Evolutionary conservation across 371 early-diverging fungal species (phyloP).

Genomic region (Parasitella parasitica): DNA sequence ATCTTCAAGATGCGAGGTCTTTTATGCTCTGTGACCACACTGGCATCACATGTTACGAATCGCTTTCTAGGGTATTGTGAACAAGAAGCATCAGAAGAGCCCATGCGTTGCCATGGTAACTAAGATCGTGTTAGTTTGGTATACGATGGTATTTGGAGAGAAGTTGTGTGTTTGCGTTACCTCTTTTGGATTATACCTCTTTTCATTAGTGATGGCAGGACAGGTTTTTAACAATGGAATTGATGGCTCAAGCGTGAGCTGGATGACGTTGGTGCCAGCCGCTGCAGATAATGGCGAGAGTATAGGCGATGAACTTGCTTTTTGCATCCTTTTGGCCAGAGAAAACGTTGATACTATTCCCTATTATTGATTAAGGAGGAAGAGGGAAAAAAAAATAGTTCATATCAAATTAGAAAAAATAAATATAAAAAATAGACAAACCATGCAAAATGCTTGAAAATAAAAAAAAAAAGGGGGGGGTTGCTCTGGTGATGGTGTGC

Average conservation of each 20-base stretch:
- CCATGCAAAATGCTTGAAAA: background rate
- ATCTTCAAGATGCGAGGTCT: background rate
- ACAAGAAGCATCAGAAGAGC: background rate
- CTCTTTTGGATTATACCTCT: background rate
- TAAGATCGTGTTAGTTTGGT: background rate
- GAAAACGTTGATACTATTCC: too few relatives aligned
- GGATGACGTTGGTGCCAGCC: background rate
- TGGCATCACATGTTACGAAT: slow-evolving; percentile 11
- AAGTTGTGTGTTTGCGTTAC: background rate
- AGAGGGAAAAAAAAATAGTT: background rate
- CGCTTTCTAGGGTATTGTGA: slow-evolving; percentile 5
- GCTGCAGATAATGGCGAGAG: background rate
- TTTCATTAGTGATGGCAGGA: background rate
- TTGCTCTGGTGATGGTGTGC: background rate
- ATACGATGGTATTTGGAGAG: background rate
- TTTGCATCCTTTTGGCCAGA: background rate
- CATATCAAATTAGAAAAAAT: background rate
- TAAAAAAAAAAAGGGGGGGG: background rate
- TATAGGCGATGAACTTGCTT: background rate
- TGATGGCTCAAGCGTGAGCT: slow-evolving; percentile 4
- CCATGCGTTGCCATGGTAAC: background rate
- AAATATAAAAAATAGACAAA: too few relatives aligned
- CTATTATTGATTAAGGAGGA: background rate
- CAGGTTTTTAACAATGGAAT: background rate
- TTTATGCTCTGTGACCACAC: slow-evolving; percentile 1